Percentiles rank a stretch among this genome's conserved stretches.
These are phyloP conservation scores for Kwoniella botswanensis DNA, from an alignment of 768 basidiomycete genomes.

Conservation along the genomic window DNA sequence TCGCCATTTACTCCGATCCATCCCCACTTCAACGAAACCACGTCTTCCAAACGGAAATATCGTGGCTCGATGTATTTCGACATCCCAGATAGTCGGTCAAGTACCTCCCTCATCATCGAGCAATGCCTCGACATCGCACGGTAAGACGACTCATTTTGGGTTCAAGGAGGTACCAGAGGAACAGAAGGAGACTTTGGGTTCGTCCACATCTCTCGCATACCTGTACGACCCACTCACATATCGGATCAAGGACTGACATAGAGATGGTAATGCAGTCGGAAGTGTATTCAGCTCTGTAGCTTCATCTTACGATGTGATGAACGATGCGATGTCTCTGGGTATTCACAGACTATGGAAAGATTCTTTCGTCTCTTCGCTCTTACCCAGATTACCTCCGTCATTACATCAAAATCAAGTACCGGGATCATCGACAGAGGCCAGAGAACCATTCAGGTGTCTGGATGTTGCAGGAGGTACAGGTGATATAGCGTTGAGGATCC, in stretches of 20 bases:
- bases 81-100: background rate
- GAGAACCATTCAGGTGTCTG: conserved; percentile 67
- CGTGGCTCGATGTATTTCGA: conserved; percentile 16
- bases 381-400: conserved; percentile 66
- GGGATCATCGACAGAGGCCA: conserved; percentile 59
- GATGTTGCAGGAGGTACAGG: conserved; percentile 97
- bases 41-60: background rate
- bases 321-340: conserved; percentile 96
- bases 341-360: conserved; percentile 98
- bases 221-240: background rate
- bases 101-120: background rate
- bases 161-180: conserved; percentile 87
- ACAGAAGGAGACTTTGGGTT: conserved; percentile 76
- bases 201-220: conserved; percentile 6
- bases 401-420: conserved; percentile 37
- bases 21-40: background rate
- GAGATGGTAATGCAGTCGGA: conserved; percentile 65
- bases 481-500: conserved; percentile 91
- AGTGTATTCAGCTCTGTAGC: conserved; percentile 95
- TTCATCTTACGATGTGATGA: conserved; percentile 95
- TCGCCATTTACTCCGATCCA: conserved; percentile 14
- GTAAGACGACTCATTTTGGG: conserved; percentile 76
- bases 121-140: background rate
- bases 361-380: conserved; percentile 73
- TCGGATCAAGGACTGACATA: background rate